Evolutionary conservation across 148 eudicot species (phyloP), one percentile per base, ranked within the genome.

Genomic region (Rhododendron vialii): DNA sequence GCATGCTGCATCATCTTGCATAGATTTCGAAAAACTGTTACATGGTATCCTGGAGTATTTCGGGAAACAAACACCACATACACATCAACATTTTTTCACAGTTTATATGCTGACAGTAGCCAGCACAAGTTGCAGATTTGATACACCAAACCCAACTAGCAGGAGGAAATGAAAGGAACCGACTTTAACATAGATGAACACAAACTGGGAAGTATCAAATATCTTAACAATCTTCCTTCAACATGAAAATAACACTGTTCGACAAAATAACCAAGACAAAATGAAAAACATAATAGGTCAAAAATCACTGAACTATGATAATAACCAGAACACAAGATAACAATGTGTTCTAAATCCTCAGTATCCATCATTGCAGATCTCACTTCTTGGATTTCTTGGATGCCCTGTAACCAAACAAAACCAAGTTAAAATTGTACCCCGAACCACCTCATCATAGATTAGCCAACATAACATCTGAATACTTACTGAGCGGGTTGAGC

Each of bases 401-500:
- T 26, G 69, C 84, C 84, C 87, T 86, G 84, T 22, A 1, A 59
- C 50, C 71, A 81, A 80, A 80, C 18, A 35, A 38, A 69, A 47
- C 24, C 77, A 11, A 9, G 33, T 78, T 35, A 85, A 41, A 6
- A 26, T 24, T 15, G 0, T 14, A 20, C 13, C 18, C 74, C 78
- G 47, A 28, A 10, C 63, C 5, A 14, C 61, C 63, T 26, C 11
- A 85, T 48, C 22, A 71, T 80, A 26, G 38, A 61, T 61, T 24
- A 11, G 61, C 7, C 36, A 38, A 8, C 61, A 41, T 48, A 35
- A n/a, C 26, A 13, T 4, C 22, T 9, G 14, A 35, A 59, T 13
- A 33, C 91, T 92, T 82, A 92, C 93, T 85, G 90, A 45, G 91
- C 69, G 83, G 91, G 81, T 73, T 91, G 88, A 20, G 93, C 85